These are phyloP conservation scores for Talaromyces funiculosus DNA, from an alignment of 2,329 filamentous ascomycete species.

Conservation along the genomic window DNA sequence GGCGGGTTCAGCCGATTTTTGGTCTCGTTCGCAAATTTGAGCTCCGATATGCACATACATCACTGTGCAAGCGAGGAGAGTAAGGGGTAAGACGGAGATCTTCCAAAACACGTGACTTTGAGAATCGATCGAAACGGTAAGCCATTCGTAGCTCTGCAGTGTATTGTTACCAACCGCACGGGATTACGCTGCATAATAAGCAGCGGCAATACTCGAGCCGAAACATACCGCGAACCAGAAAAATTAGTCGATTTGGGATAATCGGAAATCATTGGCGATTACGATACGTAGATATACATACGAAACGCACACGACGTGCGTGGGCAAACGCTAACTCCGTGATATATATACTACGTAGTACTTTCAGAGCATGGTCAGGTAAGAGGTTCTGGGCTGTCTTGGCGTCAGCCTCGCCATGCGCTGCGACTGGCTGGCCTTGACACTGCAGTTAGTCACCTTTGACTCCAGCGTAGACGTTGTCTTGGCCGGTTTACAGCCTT, in stretches of 20 bases:
- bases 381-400: background rate
- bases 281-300: background rate
- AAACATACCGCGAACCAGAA: background rate
- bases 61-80: background rate
- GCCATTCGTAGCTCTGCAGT: background rate
- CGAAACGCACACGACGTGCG: background rate
- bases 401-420: constrained; percentile 2
- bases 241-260: background rate
- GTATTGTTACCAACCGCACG: background rate
- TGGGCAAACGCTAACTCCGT: background rate
- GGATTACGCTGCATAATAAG: background rate
- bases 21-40: background rate
- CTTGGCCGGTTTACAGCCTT: background rate
- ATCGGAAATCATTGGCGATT: background rate
- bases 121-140: background rate
- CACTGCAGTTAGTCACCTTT: background rate
- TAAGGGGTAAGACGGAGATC: background rate
- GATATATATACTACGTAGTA: no score
- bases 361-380: background rate
- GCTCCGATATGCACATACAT: background rate
- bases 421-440: background rate
- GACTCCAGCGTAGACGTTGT: background rate
- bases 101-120: background rate
- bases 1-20: background rate
- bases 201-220: background rate